phyloP scores from a whole-genome alignment of 2,329 filamentous ascomycete species.

The Aspergillus sp. region DNA sequence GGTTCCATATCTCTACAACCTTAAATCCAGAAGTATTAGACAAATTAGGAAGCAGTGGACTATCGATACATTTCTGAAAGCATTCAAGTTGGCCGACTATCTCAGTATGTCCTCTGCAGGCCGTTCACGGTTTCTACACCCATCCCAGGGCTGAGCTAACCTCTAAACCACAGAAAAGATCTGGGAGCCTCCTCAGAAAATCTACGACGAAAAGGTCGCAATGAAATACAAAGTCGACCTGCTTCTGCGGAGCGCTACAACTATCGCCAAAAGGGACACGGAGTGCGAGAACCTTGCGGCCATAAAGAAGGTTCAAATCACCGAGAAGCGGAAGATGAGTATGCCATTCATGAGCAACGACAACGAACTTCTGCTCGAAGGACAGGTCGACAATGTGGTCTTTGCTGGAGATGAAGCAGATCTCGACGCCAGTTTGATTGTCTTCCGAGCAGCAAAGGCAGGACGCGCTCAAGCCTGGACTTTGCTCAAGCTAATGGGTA shows the following conservation, averaged over 20 bases:
- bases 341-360: not conserved
- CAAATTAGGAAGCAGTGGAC: not conserved
- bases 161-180: not conserved
- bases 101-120: not conserved
- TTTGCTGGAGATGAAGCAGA: not conserved
- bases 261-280: not conserved
- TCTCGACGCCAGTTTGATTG: not conserved
- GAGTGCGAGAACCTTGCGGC: no score
- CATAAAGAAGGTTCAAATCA: not conserved
- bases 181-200: not conserved
- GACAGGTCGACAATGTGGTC: not conserved
- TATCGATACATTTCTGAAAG: not conserved
- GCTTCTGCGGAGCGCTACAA: not conserved
- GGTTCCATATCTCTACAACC: not conserved
- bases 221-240: not conserved
- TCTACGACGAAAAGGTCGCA: no score
- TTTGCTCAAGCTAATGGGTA: not conserved
- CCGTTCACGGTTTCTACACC: no score
- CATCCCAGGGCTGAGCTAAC: not conserved
- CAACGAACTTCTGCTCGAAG: conserved; percentile 10
- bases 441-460: not conserved
- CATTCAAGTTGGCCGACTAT: not conserved
- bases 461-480: not conserved
- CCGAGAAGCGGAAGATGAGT: not conserved
- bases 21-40: not conserved